Evolutionary conservation across 2,329 filamentous ascomycete species (phyloP).

Genomic region (Apiospora marii): DNA sequence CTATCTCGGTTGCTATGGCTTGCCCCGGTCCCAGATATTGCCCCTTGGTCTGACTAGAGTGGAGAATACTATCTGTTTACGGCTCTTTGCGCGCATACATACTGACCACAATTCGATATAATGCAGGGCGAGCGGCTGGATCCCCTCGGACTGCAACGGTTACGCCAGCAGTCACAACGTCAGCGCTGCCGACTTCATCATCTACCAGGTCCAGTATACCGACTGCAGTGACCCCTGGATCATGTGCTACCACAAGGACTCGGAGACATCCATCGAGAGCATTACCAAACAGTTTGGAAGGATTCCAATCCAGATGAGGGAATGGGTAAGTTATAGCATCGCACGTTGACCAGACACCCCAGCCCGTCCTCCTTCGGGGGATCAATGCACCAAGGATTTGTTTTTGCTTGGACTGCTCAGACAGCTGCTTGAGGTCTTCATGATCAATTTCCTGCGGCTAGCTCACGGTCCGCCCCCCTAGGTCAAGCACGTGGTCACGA

Average conservation of each 20-base stretch:
- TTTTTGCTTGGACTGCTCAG: too few species aligned
- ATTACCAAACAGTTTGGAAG: neutral
- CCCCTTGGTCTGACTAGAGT: neutral
- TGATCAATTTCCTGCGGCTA: neutral
- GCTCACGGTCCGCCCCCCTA: neutral
- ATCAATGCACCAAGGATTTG: neutral
- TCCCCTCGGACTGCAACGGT: neutral
- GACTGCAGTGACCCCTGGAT: conserved; percentile 16
- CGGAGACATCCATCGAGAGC: neutral
- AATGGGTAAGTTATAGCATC: neutral
- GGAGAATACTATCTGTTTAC: neutral
- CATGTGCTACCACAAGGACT: conserved; percentile 8
- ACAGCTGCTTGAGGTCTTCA: too few species aligned
- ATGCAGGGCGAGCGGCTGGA: neutral
- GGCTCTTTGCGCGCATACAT: neutral
- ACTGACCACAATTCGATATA: neutral
- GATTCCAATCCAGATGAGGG: conserved; percentile 7
- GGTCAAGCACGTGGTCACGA: conserved; percentile 11
- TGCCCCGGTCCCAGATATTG: neutral
- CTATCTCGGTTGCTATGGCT: neutral
- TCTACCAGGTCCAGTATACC: neutral
- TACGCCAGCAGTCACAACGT: neutral
- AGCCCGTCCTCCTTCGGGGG: neutral
- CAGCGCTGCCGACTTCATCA: neutral
- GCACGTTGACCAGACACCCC: neutral